Conservation (phyloP, 495 filamentous ascomycete genomes). For the Elasticomyces elasticus region DNA sequence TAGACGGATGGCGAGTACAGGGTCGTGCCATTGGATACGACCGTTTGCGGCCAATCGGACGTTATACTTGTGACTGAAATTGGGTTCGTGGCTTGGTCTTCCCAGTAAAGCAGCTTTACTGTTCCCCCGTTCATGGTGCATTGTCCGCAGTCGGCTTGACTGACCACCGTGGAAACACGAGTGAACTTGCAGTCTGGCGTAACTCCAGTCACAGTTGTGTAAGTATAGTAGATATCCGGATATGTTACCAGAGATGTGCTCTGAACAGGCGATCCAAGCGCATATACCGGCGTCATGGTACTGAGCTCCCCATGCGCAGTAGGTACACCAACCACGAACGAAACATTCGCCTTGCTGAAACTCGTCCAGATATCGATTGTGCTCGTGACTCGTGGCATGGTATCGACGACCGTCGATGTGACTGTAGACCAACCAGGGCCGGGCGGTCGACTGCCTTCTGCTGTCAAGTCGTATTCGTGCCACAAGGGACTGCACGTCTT, state of each 20-base stretch:
- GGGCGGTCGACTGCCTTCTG: not conserved
- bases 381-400: not conserved
- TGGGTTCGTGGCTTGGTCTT: no score
- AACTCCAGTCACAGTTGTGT: not conserved
- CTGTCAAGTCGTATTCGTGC: not conserved
- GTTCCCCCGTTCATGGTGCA: not conserved
- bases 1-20: slow-evolving; percentile 2
- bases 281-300: slow-evolving; percentile 10
- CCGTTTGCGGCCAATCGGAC: not conserved
- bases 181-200: slow-evolving; percentile 8
- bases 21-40: not conserved
- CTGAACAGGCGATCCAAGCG: not conserved
- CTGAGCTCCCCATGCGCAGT: not conserved
- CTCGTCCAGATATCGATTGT: not conserved
- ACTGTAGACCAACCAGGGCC: not conserved
- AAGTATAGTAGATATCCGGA: not conserved
- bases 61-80: no score
- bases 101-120: not conserved
- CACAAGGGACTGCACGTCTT: not conserved
- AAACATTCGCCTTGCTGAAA: not conserved
- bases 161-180: not conserved
- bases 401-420: not conserved
- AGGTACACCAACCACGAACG: not conserved
- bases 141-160: not conserved
- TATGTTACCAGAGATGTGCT: not conserved